Conservation (phyloP, 768 basidiomycete genomes). For the Coprinopsis sp. region DNA sequence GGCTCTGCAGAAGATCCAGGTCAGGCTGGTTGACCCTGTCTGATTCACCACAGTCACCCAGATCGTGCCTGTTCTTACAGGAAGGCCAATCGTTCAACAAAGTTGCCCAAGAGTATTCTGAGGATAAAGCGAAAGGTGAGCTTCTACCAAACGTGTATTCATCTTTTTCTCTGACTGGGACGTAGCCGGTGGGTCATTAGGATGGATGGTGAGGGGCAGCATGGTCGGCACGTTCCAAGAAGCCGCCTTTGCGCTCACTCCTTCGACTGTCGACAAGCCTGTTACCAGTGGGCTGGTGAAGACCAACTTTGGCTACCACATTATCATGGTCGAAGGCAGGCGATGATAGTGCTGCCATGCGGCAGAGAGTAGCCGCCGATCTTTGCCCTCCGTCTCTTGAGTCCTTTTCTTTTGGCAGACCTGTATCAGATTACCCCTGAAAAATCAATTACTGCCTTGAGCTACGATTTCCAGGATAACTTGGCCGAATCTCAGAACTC, state of each 20-base stretch:
- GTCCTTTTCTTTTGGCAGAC: too few relatives aligned
- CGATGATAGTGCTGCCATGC: constrained; percentile 31
- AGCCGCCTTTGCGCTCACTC: constrained; percentile 76
- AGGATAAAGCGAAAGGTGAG: constrained; percentile 84
- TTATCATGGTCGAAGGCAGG: constrained; percentile 89
- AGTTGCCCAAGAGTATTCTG: constrained; percentile 85
- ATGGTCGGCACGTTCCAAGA: constrained; percentile 91
- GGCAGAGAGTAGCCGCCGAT: too few relatives aligned
- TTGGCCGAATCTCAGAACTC: too few relatives aligned
- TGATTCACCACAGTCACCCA: background rate
- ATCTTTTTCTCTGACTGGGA: background rate
- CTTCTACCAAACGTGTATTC: background rate
- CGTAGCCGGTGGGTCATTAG: constrained; percentile 77
- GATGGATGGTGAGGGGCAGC: constrained; percentile 83
- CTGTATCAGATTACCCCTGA: too few relatives aligned
- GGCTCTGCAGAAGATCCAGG: constrained; percentile 77
- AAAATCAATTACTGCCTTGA: too few relatives aligned
- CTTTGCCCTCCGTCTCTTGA: too few relatives aligned
- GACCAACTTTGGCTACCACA: constrained; percentile 81
- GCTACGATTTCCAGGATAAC: too few relatives aligned
- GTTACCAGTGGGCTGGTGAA: constrained; percentile 69
- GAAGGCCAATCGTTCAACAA: constrained; percentile 82
- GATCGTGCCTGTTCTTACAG: constrained; percentile 23
- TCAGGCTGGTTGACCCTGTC: constrained; percentile 21
- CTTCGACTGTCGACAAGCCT: constrained; percentile 80